Base-by-base conservation (phyloP, 2,329 filamentous ascomycete genomes). In the Apiospora arundinis region DNA sequence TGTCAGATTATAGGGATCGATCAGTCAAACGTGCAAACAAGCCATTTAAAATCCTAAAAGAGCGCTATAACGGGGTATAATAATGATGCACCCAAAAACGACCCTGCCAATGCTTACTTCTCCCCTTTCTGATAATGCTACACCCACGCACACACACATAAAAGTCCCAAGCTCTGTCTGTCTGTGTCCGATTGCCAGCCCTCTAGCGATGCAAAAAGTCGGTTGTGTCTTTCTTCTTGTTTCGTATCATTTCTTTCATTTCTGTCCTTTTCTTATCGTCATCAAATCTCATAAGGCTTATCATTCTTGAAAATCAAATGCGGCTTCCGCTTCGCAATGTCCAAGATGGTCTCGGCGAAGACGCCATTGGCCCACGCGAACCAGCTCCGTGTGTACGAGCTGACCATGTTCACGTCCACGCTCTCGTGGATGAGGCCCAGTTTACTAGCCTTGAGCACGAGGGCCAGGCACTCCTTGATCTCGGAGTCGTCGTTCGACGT, bases 301-400 rank as follows among this genome's bases (percentile, higher is more conserved):
- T 85, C 86, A 0, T 89, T 82, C 18, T 90, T 92, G 80, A 98
- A 97, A 49, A 98, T 87, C 76, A 98, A 81, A 81, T 97, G 90
- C 4, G 96, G 96, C 82, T 97, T 97, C 80, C 95, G 86, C 82
- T 92, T 92, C 1, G 95, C 96, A 69, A 99, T 80, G 83, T 98
- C 94, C 69, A 99, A 84, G 65, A 99, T 94, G 0, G 95, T 97
- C 81, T 94, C 92, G 18, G 95, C 95, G 82, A 97, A 98, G 14
- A 99, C 94, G 0, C 94, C 96, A 76, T 99, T 99, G 14, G 96
- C 96, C 96, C 95, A 98, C 2, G 95, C 94, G 81, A 98, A 98
- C 95, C 95, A 98, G 78, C 92, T 94, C 74, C 95, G 87, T 1
- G 95, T 98, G 81, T 96, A 98, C 28, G 85, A 83, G n/a, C 74